Evolutionary conservation across 495 filamentous ascomycete species (phyloP).

Genomic region (Talaromyces stipitatus): DNA sequence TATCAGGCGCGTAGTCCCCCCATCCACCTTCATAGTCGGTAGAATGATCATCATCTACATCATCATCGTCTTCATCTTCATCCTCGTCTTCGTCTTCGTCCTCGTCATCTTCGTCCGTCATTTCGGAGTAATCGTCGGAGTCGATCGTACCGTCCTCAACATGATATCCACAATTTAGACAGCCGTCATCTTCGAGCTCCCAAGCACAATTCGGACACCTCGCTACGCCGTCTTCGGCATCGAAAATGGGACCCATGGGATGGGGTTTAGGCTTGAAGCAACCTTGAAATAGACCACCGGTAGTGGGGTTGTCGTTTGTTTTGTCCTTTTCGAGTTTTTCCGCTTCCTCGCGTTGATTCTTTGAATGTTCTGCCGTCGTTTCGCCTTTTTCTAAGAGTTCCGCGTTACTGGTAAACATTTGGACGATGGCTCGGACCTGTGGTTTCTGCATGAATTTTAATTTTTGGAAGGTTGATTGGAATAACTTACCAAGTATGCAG

Average conservation of each 20-base stretch:
- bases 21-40: slow-evolving; percentile 3
- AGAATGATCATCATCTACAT: slow-evolving; percentile 24
- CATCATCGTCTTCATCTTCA: slow-evolving; percentile 14
- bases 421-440: slow-evolving; percentile 61
- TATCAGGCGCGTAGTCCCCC: slow-evolving; percentile 4
- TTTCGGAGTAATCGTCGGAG: slow-evolving; percentile 26
- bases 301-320: slow-evolving; percentile 36
- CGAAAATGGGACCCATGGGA: slow-evolving; percentile 34
- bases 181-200: slow-evolving; percentile 56
- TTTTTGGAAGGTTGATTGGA: too few species aligned
- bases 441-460: slow-evolving; percentile 5
- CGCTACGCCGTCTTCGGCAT: slow-evolving; percentile 53
- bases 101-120: slow-evolving; percentile 29
- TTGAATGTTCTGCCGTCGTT: slow-evolving; percentile 50
- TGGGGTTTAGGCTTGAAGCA: slow-evolving; percentile 40
- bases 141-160: slow-evolving; percentile 30
- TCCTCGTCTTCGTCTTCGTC: slow-evolving; percentile 28
- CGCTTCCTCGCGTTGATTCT: slow-evolving; percentile 54
- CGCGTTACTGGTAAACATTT: slow-evolving; percentile 54
- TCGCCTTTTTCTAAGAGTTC: slow-evolving; percentile 59
- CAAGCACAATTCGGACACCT: slow-evolving; percentile 58
- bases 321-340: slow-evolving; percentile 51
- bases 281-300: slow-evolving; percentile 58
- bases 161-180: slow-evolving; percentile 45
- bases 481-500: slow-evolving; percentile 57